phyloP scores from a whole-genome alignment of 306 rosid species.

The Medicago ruthenica region DNA sequence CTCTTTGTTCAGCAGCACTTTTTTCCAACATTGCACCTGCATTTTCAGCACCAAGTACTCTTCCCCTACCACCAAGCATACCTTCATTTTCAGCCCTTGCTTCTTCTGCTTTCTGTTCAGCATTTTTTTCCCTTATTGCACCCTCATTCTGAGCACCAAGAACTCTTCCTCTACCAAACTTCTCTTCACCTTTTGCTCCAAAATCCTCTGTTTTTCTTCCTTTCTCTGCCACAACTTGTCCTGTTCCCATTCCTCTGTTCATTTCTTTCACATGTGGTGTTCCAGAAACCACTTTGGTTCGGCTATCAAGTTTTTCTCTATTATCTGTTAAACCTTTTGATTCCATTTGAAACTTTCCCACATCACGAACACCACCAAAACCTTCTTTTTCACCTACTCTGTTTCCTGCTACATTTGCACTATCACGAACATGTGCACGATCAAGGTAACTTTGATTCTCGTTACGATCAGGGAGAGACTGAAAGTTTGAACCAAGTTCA shows the following conservation, averaged over 20 bases:
- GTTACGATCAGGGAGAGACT: conserved; percentile 40
- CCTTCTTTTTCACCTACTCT: neutral
- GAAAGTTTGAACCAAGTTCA: conserved; percentile 45
- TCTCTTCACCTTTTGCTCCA: neutral
- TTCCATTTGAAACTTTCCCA: conserved; percentile 7
- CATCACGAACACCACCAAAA: conserved; percentile 12
- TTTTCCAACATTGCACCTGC: neutral
- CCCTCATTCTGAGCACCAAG: conserved; percentile 6
- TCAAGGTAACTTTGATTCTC: neutral
- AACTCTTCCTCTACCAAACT: neutral
- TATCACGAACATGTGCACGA: neutral
- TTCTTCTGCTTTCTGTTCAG: neutral
- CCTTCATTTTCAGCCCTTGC: conserved; percentile 14
- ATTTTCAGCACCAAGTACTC: neutral
- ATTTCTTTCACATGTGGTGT: neutral
- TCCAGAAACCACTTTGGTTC: conserved; percentile 35
- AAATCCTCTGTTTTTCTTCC: conserved; percentile 7
- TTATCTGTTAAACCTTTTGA: neutral
- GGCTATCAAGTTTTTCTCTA: conserved; percentile 1
- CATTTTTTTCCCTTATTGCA: neutral
- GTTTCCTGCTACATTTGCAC: neutral
- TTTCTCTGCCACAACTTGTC: conserved; percentile 28
- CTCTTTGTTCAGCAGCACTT: neutral
- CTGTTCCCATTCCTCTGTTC: conserved; percentile 7
- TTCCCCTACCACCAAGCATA: too few species aligned